A percentile compares a stretch with the other conserved stretches of the same genome.
Evolutionary conservation across 1,284 basidiomycete species (phyloP).

Genomic region (Fomes fomentarius): DNA sequence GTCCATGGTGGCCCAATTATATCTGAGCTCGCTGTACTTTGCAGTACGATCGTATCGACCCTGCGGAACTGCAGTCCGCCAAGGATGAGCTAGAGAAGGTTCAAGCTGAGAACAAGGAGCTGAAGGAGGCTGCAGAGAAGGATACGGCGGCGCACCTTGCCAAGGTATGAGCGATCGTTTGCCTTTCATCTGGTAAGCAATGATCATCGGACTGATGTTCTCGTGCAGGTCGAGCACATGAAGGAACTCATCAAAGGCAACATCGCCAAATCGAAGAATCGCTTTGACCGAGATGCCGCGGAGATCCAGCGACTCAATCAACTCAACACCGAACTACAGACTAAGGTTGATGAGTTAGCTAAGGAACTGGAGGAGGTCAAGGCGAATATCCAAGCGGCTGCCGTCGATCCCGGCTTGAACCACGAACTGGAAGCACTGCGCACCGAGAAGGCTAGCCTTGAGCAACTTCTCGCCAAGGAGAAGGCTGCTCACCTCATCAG

Average conservation of each 20-base stretch:
- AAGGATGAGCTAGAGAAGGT: conserved; percentile 73
- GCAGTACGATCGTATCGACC: conserved; percentile 88
- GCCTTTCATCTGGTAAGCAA: not conserved
- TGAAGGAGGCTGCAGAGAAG: conserved; percentile 42
- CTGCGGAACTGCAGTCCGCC: conserved; percentile 82
- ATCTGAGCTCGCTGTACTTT: not conserved
- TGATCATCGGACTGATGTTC: not conserved
- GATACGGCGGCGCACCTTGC: conserved; percentile 31
- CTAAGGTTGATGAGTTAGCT: conserved; percentile 31
- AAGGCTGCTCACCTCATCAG: conserved; percentile 30
- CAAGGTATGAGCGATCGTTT: conserved; percentile 13
- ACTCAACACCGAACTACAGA: conserved; percentile 29
- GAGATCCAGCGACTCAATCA: conserved; percentile 43
- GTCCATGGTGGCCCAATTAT: not conserved
- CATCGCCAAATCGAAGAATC: conserved; percentile 35
- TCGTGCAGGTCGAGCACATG: conserved; percentile 19
- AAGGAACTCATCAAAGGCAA: conserved; percentile 22
- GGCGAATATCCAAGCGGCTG: conserved; percentile 24
- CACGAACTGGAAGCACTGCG: conserved; percentile 44
- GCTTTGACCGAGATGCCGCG: conserved; percentile 34
- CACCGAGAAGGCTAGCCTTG: conserved; percentile 47
- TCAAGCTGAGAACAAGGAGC: conserved; percentile 47
- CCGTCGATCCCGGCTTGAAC: conserved; percentile 29
- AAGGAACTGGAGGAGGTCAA: conserved; percentile 39
- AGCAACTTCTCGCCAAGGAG: conserved; percentile 43